Base-by-base conservation (phyloP, 2,329 filamentous ascomycete genomes). In the Fusarium pseudograminearum region DNA sequence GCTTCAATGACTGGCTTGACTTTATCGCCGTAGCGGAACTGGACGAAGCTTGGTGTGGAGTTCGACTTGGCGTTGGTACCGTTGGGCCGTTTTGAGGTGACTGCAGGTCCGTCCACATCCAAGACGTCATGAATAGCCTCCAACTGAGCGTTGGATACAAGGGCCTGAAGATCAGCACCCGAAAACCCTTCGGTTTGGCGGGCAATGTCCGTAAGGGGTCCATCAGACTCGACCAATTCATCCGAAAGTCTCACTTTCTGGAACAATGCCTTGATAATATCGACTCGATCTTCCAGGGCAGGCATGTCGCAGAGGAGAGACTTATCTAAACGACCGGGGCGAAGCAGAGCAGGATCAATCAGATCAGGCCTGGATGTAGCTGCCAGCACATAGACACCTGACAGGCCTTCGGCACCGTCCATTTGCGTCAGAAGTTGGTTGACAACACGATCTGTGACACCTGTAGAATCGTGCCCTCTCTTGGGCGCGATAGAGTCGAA, bases 341-440 rank as follows among this genome's bases (percentile, higher is more conserved):
- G 89, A 26, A 99, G 86, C 28, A 99, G 83, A 1, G 96, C 96
- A 15, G 97, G 95, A 77, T 99, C 96, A 65, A 99, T 98, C 16
- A 99, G 83, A 78, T 99, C 97, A 0, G 97, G 97, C 7, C 97
- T 86, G 2, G 91, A 95, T 0, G 96, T 99, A 2, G 96, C 97
- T 24, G 97, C 97, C 4, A 99, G 87, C 8, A 99, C 96, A 74
- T 99, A 99, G 0, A 99, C 97, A 3, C 96, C 96, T 1, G 91
- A 94, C 7, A 99, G 82, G 1, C 96, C 97, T 80, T 99, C 97
- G 1, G 96, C 96, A 76, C 96, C 96, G 76, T 99, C 96, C 96
- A 99, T 99, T 79, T 98, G 95, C 1, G 97, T 99, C 14, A 99
- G 87, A 60, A 99, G 89, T 83, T 99, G 97, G 78, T 99, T 99